Percentiles rank a stretch among this genome's conserved stretches.
Conservation (phyloP, 106 monocot genomes). For the Dendrobium chrysotoxum region DNA sequence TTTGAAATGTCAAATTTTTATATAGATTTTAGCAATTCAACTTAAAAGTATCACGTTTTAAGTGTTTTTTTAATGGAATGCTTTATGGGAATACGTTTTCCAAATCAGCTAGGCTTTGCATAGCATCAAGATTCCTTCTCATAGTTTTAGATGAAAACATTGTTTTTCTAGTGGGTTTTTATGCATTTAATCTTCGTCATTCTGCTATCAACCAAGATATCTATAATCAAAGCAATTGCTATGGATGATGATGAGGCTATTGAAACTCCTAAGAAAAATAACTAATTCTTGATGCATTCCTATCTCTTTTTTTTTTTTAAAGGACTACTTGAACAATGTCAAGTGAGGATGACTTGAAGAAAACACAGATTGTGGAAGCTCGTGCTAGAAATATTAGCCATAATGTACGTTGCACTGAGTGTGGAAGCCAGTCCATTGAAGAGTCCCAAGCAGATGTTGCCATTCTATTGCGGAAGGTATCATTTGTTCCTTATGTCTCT, state of each 20-base stretch:
- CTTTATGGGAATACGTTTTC: background rate
- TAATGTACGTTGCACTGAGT: constrained; percentile 92
- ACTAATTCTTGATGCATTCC: background rate
- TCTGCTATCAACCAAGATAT: background rate
- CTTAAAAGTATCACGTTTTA: background rate
- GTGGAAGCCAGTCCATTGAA: constrained; percentile 97
- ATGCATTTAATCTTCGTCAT: background rate
- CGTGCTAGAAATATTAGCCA: constrained; percentile 93
- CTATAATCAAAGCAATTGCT: background rate
- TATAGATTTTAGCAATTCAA: background rate
- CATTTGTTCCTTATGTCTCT: background rate
- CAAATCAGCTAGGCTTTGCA: background rate
- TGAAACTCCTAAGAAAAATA: background rate
- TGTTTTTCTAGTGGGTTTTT: background rate
- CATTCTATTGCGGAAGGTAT: constrained; percentile 81
- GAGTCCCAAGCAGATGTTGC: constrained; percentile 94
- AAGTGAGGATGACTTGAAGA: constrained; percentile 69
- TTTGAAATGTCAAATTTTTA: background rate
- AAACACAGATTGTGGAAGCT: constrained; percentile 63
- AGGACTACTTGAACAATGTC: constrained; percentile 31
- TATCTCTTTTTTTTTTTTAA: background rate
- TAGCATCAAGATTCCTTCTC: background rate
- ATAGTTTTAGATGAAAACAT: background rate
- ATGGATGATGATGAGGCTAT: background rate
- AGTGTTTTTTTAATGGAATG: background rate